A percentile compares a stretch with the other conserved stretches of the same genome.
Conservation (phyloP, 2,329 filamentous ascomycete genomes). For the Anisogramma anomala region DNA sequence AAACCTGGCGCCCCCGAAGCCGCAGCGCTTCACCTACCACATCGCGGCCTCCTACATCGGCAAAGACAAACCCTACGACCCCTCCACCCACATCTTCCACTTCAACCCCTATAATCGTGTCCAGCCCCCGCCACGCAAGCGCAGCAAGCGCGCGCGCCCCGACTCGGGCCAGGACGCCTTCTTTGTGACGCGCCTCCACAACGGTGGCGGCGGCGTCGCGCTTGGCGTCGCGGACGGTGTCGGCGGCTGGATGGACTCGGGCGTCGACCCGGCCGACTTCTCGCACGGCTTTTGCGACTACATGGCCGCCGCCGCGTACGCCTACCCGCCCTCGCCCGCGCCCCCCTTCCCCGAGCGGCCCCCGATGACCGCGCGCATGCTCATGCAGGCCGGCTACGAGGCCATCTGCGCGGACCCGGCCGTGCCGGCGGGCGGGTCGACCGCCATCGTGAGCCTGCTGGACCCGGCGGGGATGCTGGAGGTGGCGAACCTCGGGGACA, state of each 20-base stretch:
- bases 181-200: slow-evolving; percentile 71
- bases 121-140: slow-evolving; percentile 38
- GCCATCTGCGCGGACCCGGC: slow-evolving; percentile 61
- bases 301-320: slow-evolving; percentile 68
- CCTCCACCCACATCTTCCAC: slow-evolving; percentile 57
- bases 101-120: slow-evolving; percentile 56
- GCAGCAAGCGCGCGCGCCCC: slow-evolving; percentile 50
- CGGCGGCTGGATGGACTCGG: slow-evolving; percentile 86
- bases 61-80: slow-evolving; percentile 58
- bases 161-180: slow-evolving; percentile 92
- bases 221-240: slow-evolving; percentile 92
- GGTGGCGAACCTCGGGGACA: slow-evolving; percentile 90
- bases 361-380: slow-evolving; percentile 46
- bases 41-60: slow-evolving; percentile 65
- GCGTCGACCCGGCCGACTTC: slow-evolving; percentile 89
- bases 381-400: slow-evolving; percentile 80
- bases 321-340: slow-evolving; percentile 44
- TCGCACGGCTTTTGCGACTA: slow-evolving; percentile 87
- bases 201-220: slow-evolving; percentile 54
- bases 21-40: slow-evolving; percentile 47
- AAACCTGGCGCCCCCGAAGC: too few species aligned
- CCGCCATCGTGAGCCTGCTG: slow-evolving; percentile 77
- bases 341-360: slow-evolving; percentile 31
- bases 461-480: slow-evolving; percentile 63
- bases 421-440: slow-evolving; percentile 78